Conservation (phyloP, 2,329 filamentous ascomycete genomes). For the Alternaria longipes region DNA sequence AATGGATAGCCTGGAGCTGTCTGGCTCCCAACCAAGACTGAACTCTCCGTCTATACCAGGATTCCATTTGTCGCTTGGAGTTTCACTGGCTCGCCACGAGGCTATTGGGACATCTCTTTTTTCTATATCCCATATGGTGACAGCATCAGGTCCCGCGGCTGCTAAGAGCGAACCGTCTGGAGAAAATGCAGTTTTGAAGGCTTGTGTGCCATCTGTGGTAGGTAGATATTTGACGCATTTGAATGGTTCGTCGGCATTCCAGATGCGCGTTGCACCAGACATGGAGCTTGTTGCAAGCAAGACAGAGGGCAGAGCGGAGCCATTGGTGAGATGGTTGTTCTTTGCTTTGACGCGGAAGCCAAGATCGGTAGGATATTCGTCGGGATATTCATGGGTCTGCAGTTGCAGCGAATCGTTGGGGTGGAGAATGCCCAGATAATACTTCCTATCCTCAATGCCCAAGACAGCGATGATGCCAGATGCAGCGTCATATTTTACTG, state of each 20-base stretch:
- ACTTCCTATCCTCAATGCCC: slow-evolving; percentile 37
- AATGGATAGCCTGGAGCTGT: slow-evolving; percentile 50
- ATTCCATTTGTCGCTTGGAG: slow-evolving; percentile 41
- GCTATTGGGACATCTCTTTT: slow-evolving; percentile 47
- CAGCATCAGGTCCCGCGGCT: slow-evolving; percentile 54
- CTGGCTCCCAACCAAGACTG: slow-evolving; percentile 52
- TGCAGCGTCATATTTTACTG: slow-evolving; percentile 51
- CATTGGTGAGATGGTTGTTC: slow-evolving; percentile 26
- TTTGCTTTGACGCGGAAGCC: slow-evolving; percentile 49
- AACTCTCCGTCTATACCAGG: slow-evolving; percentile 46
- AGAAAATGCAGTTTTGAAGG: slow-evolving; percentile 56
- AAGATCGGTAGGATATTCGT: slow-evolving; percentile 52
- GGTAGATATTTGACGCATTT: slow-evolving; percentile 40
- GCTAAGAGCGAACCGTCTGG: slow-evolving; percentile 56
- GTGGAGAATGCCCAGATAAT: slow-evolving; percentile 49
- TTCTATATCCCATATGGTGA: slow-evolving; percentile 57
- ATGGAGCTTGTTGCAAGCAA: slow-evolving; percentile 54
- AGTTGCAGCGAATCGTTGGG: slow-evolving; percentile 44
- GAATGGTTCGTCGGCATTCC: slow-evolving; percentile 52
- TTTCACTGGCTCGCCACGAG: slow-evolving; percentile 46
- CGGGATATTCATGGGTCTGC: slow-evolving; percentile 45
- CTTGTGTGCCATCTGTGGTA: slow-evolving; percentile 46
- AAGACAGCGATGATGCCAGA: slow-evolving; percentile 53
- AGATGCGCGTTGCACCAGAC: slow-evolving; percentile 53
- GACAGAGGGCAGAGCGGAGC: slow-evolving; percentile 33